Percentiles rank a stretch among this genome's conserved stretches.
Conservation (phyloP, 2,329 filamentous ascomycete genomes). For the Emericellopsis atlantica region DNA sequence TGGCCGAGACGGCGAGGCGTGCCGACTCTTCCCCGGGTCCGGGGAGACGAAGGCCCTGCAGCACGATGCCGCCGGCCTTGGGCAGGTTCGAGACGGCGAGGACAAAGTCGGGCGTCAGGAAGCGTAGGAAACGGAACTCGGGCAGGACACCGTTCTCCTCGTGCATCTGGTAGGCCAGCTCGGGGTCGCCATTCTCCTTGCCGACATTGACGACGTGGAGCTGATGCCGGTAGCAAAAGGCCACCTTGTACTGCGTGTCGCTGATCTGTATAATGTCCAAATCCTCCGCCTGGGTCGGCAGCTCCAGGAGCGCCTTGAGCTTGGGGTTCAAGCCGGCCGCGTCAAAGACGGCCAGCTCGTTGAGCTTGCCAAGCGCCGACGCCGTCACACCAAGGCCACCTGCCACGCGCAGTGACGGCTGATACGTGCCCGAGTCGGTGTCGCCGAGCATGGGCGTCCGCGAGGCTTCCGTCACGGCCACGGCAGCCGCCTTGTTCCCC, state of each 20-base stretch:
- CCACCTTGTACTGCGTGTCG: slow-evolving; percentile 54
- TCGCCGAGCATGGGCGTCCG: slow-evolving; percentile 40
- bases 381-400: slow-evolving; percentile 65
- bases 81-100: slow-evolving; percentile 47
- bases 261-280: slow-evolving; percentile 53
- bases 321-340: slow-evolving; percentile 30
- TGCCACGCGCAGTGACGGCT: slow-evolving; percentile 44
- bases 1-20: slow-evolving; percentile 36
- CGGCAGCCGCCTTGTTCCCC: slow-evolving; percentile 10
- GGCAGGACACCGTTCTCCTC: slow-evolving; percentile 33
- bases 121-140: slow-evolving; percentile 45
- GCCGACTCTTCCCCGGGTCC: slow-evolving; percentile 23
- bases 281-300: slow-evolving; percentile 50
- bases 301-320: slow-evolving; percentile 33
- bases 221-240: slow-evolving; percentile 67
- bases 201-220: slow-evolving; percentile 54
- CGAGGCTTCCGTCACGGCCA: slow-evolving; percentile 36
- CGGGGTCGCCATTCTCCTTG: slow-evolving; percentile 32
- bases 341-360: slow-evolving; percentile 72
- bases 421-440: slow-evolving; percentile 39
- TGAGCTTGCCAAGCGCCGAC: slow-evolving; percentile 61
- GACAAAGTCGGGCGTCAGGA: slow-evolving; percentile 43
- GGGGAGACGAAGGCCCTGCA: slow-evolving; percentile 44
- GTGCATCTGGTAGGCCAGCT: slow-evolving; percentile 43
- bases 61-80: slow-evolving; percentile 40